Evolutionary conservation across 495 filamentous ascomycete species (phyloP), one percentile per base, ranked within the genome.

Genomic region (Penicillium pancosmium): DNA sequence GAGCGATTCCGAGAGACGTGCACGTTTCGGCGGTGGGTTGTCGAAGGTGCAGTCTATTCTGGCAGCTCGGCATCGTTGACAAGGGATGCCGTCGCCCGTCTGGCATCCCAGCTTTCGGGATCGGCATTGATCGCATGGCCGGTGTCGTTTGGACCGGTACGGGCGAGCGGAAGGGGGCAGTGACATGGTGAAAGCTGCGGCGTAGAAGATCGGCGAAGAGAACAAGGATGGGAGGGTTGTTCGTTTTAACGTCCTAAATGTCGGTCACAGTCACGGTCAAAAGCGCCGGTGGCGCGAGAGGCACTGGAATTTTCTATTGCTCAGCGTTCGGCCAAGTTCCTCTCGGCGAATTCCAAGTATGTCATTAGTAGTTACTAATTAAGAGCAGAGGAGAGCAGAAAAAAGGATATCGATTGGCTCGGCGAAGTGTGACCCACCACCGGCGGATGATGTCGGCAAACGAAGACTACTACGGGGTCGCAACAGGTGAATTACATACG

Each of bases 81-180:
- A 74, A n/a, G 66, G 59, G 13, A 63, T 49, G 35, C 67, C 68
- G 48, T 48, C 54, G 9, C 64, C 62, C 7, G 62, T 72, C 53
- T 74, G 69, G 52, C 73, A 76, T n/a, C 68, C 69, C 12, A 74
- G 59, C 54, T 76, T 76, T 36, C 72, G 63, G 27, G 67, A 61
- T 12, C 73, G 71, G 61, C 73, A 74, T 66, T 71, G 66, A 58
- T 74, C 73, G 49, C 73, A 76, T 7, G 73, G 73, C 27, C 71
- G 67, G 46, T 76, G 68, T 18, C 68, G 65, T 57, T 76, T 76
- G 52, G 73, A 76, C 47, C 71, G 69, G 57, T 76, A 76, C 15
- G 71, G 73, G 36, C 73, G 71, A 55, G 62, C 57, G 21, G 63
- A 62, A n/a, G 47, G 13, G n/a, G 62, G 59, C 13, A 52, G 60